Conservation (phyloP, 2,329 filamentous ascomycete genomes). For the Trichoderma asperellum region DNA sequence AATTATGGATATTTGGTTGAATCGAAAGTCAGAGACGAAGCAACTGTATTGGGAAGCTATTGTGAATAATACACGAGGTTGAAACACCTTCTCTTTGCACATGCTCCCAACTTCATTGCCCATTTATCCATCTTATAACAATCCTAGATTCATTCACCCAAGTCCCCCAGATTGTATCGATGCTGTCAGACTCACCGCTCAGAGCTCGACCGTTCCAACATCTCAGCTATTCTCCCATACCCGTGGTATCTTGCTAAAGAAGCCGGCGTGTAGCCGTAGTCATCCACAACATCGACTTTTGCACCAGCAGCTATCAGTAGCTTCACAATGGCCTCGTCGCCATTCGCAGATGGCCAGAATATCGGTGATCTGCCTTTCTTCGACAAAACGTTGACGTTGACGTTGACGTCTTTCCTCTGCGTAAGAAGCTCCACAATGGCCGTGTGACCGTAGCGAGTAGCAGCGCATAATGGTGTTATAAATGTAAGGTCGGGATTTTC, state of each 20-base stretch:
- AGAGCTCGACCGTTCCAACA: not conserved
- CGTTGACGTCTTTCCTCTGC: not conserved
- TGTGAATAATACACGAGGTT: too few species aligned
- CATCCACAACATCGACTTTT: not conserved
- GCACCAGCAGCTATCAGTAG: not conserved
- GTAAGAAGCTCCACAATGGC: not conserved
- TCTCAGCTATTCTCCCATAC: not conserved
- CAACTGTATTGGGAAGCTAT: too few species aligned
- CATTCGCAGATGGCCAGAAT: not conserved
- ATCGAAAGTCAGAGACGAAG: too few species aligned
- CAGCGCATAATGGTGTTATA: not conserved
- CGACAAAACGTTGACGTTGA: not conserved
- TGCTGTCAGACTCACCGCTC: not conserved
- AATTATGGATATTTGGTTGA: too few species aligned
- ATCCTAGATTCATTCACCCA: not conserved
- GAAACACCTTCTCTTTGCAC: too few species aligned
- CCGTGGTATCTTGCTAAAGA: not conserved
- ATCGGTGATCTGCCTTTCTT: not conserved
- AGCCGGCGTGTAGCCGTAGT: not conserved
- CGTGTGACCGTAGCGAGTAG: not conserved
- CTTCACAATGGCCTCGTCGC: not conserved
- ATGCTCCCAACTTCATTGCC: too few species aligned
- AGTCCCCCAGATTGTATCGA: not conserved
- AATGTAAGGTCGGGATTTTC: not conserved
- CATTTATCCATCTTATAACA: too few species aligned